These are phyloP conservation scores for Mycena rosella DNA, from an alignment of 768 basidiomycete genomes.

Conservation along the genomic window DNA sequence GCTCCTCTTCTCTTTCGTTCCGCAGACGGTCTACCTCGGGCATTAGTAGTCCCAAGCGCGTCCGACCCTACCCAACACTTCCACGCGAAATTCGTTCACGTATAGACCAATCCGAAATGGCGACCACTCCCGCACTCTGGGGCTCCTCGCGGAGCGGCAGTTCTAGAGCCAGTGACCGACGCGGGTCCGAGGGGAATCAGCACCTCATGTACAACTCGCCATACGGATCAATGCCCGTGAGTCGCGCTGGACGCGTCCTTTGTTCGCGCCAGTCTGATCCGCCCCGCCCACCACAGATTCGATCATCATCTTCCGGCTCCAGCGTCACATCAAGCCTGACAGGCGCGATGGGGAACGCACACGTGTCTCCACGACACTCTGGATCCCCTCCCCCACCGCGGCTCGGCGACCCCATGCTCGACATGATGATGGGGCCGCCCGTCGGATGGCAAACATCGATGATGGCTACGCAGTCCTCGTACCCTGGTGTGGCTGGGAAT, in stretches of 20 bases:
- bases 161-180: conserved; percentile 48
- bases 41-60: conserved; percentile 51
- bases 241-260: conserved; percentile 38
- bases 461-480: conserved; percentile 23
- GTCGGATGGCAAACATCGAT: conserved; percentile 26
- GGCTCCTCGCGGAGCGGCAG: conserved; percentile 45
- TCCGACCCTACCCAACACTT: conserved; percentile 52
- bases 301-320: conserved; percentile 56
- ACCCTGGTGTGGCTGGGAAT: conserved; percentile 14
- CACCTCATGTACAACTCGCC: conserved; percentile 39
- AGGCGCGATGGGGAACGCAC: conserved; percentile 72
- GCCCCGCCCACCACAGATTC: conserved; percentile 45
- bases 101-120: conserved; percentile 52
- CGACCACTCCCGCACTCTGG: conserved; percentile 50
- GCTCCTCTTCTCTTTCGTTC: conserved; percentile 41
- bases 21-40: conserved; percentile 48
- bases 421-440: conserved; percentile 31
- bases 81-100: conserved; percentile 46
- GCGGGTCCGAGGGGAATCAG: conserved; percentile 55
- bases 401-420: conserved; percentile 33
- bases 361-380: conserved; percentile 46
- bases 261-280: not conserved
- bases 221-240: conserved; percentile 51
- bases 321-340: conserved; percentile 65
- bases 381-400: conserved; percentile 42